A percentile compares a stretch with the other conserved stretches of the same genome.
These are phyloP conservation scores for Camellia sinensis DNA, from an alignment of 148 eudicot genomes.

Conservation along the genomic window DNA sequence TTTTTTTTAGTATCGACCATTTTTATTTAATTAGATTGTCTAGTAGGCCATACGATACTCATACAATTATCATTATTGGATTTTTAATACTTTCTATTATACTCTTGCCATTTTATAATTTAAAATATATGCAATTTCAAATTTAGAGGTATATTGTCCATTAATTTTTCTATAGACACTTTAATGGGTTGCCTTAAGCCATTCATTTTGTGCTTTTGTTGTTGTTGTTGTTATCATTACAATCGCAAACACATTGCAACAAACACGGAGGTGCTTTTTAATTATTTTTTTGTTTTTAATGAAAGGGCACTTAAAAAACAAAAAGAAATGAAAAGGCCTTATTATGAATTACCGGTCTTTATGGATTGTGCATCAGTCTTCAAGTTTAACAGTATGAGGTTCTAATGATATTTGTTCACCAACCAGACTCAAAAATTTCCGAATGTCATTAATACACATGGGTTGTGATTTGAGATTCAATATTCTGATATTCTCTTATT, in stretches of 20 bases:
- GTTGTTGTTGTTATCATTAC: background rate
- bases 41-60: background rate
- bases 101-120: background rate
- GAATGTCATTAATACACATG: background rate
- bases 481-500: background rate
- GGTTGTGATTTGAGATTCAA: background rate
- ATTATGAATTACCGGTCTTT: background rate
- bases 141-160: too few relatives aligned
- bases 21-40: background rate
- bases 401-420: background rate
- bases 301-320: background rate
- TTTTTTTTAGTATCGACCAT: background rate
- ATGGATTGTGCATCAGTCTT: background rate
- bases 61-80: background rate
- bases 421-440: background rate
- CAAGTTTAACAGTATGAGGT: background rate
- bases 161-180: background rate
- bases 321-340: background rate
- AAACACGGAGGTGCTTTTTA: background rate
- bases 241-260: background rate
- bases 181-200: background rate
- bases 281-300: background rate
- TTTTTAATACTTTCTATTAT: background rate
- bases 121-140: background rate
- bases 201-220: too few relatives aligned